phyloP scores from a whole-genome alignment of 768 basidiomycete species.

The Calocybe indica region DNA sequence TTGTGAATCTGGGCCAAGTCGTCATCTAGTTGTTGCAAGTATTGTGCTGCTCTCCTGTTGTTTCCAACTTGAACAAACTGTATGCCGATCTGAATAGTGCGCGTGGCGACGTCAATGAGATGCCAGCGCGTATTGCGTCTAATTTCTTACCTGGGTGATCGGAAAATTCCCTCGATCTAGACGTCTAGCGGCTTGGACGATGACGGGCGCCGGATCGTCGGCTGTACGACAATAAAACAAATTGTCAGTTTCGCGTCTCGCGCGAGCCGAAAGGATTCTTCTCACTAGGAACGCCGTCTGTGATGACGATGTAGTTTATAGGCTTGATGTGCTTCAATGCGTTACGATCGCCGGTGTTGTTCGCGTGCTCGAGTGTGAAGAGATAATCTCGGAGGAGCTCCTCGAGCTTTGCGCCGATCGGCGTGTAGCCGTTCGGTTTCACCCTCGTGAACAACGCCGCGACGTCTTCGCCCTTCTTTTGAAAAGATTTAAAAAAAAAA shows the following conservation, averaged over 20 bases:
- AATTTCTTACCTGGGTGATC: slow-evolving; percentile 38
- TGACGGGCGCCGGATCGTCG: slow-evolving; percentile 45
- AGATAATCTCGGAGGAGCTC: slow-evolving; percentile 24
- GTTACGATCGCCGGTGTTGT: slow-evolving; percentile 9
- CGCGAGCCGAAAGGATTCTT: neutral
- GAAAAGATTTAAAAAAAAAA: neutral
- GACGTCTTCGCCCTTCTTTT: slow-evolving; percentile 33
- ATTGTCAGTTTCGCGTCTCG: neutral
- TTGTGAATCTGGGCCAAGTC: slow-evolving; percentile 34
- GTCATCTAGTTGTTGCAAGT: slow-evolving; percentile 52
- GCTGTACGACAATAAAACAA: slow-evolving; percentile 20
- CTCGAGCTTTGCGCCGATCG: slow-evolving; percentile 32
- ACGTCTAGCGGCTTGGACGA: slow-evolving; percentile 38
- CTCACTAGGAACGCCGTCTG: slow-evolving; percentile 59
- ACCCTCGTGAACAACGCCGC: slow-evolving; percentile 37
- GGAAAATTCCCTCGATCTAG: slow-evolving; percentile 49
- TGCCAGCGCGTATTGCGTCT: neutral
- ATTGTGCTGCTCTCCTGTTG: slow-evolving; percentile 30
- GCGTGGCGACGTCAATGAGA: neutral
- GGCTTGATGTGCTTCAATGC: slow-evolving; percentile 38
- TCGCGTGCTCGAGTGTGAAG: slow-evolving; percentile 20
- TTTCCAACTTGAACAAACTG: slow-evolving; percentile 73
- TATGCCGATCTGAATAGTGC: slow-evolving; percentile 45
- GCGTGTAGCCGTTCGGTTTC: slow-evolving; percentile 36
- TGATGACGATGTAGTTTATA: slow-evolving; percentile 54